A percentile compares a stretch with the other conserved stretches of the same genome.
Conservation (phyloP, 306 rosid genomes). For the Oemleria cerasiformis region DNA sequence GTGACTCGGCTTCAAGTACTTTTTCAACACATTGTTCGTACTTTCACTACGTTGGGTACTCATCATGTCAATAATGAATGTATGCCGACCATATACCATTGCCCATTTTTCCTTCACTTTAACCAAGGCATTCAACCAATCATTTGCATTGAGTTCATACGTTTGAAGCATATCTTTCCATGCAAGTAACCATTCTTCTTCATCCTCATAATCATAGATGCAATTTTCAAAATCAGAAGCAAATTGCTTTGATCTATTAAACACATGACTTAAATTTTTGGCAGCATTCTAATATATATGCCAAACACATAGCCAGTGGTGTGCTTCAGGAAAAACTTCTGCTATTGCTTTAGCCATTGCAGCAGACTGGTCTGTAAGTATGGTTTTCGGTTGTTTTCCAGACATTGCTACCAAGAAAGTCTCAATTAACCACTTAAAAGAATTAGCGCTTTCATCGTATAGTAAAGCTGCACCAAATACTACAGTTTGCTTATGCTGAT, state of each 20-base stretch:
- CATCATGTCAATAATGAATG: background rate
- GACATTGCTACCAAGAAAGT: no score
- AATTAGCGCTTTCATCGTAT: no score
- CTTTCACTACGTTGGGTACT: conserved; percentile 5
- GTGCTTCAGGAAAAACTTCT: no score
- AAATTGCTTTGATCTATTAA: background rate
- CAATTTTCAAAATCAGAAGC: background rate
- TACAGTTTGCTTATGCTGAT: no score
- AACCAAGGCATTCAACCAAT: conserved; percentile 9
- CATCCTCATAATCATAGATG: conserved; percentile 13
- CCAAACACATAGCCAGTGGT: background rate
- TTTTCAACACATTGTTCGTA: background rate
- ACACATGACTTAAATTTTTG: background rate
- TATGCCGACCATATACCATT: background rate
- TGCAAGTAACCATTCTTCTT: conserved; percentile 9
- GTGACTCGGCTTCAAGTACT: background rate
- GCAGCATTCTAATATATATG: conserved; percentile 8
- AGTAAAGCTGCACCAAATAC: no score
- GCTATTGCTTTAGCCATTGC: no score
- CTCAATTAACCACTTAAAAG: no score
- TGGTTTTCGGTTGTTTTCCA: no score
- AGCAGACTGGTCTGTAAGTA: no score
- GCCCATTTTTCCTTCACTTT: background rate
- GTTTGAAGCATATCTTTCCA: conserved; percentile 11
- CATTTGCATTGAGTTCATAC: background rate